phyloP scores from a whole-genome alignment of 2,329 filamentous ascomycete genomes.

The Cucurbitaria berberidis region DNA sequence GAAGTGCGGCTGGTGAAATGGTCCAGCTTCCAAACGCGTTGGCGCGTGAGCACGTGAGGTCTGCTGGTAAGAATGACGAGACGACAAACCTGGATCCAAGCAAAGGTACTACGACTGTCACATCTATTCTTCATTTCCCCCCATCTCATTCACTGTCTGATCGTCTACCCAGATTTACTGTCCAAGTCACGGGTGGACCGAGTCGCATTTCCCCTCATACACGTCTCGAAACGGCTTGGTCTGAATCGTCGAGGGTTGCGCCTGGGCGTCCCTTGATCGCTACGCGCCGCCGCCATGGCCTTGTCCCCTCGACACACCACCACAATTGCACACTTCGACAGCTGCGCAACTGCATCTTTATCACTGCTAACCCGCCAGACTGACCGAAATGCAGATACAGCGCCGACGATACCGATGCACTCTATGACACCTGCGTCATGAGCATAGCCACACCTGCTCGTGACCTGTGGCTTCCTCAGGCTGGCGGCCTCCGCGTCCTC shows the following conservation, averaged over 20 bases:
- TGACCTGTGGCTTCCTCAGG: conserved; percentile 32
- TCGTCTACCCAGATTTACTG: background rate
- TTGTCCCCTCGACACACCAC: conserved; percentile 25
- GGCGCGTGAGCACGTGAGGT: background rate
- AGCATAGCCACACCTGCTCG: conserved; percentile 36
- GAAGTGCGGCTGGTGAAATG: too few relatives aligned
- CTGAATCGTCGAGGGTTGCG: conserved; percentile 23
- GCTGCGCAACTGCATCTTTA: conserved; percentile 24
- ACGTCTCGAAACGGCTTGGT: conserved; percentile 28
- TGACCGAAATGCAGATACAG: conserved; percentile 29
- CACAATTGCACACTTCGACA: conserved; percentile 25
- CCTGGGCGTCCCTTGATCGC: conserved; percentile 35
- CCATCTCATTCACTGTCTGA: background rate
- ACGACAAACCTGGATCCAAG: background rate
- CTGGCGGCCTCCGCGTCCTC: conserved; percentile 30
- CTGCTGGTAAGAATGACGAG: background rate
- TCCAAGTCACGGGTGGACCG: conserved; percentile 16
- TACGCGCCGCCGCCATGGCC: conserved; percentile 27
- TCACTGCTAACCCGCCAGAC: conserved; percentile 32
- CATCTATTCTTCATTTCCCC: background rate
- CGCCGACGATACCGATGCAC: conserved; percentile 21
- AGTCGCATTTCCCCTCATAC: conserved; percentile 15
- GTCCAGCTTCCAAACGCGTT: too few relatives aligned
- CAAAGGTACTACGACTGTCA: background rate
- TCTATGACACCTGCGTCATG: conserved; percentile 24